A percentile compares a stretch with the other conserved stretches of the same genome.
phyloP scores from a whole-genome alignment of 1,284 basidiomycete species.

The Cutaneotrichosporon curvatum region DNA sequence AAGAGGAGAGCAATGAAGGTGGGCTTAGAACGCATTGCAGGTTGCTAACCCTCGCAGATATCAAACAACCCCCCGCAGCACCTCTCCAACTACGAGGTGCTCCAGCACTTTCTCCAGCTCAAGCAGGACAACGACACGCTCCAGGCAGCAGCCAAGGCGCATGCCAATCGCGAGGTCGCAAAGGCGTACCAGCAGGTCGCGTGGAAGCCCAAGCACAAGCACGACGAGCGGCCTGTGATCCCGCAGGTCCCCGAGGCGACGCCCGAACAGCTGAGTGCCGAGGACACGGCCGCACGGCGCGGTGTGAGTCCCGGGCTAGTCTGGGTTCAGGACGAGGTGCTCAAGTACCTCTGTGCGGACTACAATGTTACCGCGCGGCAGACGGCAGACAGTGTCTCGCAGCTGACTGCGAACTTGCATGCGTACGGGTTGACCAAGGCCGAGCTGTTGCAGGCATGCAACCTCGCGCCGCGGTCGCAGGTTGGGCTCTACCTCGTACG shows the following conservation, averaged over 20 bases:
- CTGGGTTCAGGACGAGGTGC: slow-evolving; percentile 80
- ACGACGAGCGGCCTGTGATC: slow-evolving; percentile 21
- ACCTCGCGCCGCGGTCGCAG: slow-evolving; percentile 69
- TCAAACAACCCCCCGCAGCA: slow-evolving; percentile 68
- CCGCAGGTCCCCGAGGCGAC: slow-evolving; percentile 32
- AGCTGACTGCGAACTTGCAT: slow-evolving; percentile 61
- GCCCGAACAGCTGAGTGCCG: slow-evolving; percentile 50
- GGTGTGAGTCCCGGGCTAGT: slow-evolving; percentile 68
- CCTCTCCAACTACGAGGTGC: slow-evolving; percentile 78
- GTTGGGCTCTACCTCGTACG: slow-evolving; percentile 77
- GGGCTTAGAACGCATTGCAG: background rate
- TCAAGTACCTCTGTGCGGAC: slow-evolving; percentile 59
- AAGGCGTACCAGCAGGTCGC: slow-evolving; percentile 8
- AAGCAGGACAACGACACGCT: slow-evolving; percentile 60
- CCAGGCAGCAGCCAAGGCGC: slow-evolving; percentile 54
- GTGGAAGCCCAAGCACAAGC: slow-evolving; percentile 2
- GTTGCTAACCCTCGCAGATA: slow-evolving; percentile 54
- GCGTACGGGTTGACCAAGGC: slow-evolving; percentile 73
- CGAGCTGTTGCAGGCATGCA: slow-evolving; percentile 84
- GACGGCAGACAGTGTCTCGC: slow-evolving; percentile 57
- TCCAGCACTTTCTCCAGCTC: slow-evolving; percentile 66
- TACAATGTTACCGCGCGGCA: slow-evolving; percentile 58
- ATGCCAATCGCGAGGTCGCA: slow-evolving; percentile 11
- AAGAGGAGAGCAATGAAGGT: slow-evolving; percentile 14
- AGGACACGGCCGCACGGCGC: slow-evolving; percentile 31